Evolutionary conservation across 805 yeast genomes (phyloP), one percentile per base, ranked within the genome.

Genomic region (Deakozyma indianensis): DNA sequence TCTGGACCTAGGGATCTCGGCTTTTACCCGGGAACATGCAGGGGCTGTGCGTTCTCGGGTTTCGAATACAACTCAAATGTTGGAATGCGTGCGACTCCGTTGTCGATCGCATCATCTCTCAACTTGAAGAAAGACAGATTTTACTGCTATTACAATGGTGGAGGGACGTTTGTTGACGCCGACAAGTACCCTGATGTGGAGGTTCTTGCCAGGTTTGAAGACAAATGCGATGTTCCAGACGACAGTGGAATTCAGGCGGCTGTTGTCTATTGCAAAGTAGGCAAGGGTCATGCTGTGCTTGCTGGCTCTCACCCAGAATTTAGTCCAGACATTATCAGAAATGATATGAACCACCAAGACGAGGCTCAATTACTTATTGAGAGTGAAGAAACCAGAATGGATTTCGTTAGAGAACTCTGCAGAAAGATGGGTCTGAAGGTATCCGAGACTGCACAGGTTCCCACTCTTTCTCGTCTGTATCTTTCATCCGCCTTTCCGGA

Each of bases 281-380:
- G 94, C 1, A 65, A 72, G 32, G 98, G 98, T 2, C 65, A 64
- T 29, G 95, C 80, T 0, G 62, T 92, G 7, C 68, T 92, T 11
- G 70, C 82, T 14, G 97, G 97, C 0, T 74, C 85, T 0, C 98
- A 92, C 62, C 95, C 96, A 0, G 99, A 92, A 61, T 87, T 79
- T 57, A 80, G 86, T 0, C 58, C 62, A 15, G 64, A 72, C 15
- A 53, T 78, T 50, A 63, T 73, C 49, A 62, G 62, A 0, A 48
- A 47, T 42, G 61, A 50, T 41, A 58, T 65, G 16, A 62, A 64
- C 43, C 50, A 54, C 4, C 46, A 53, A 0, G 64, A 77, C 2
- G 60, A 75, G 38, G 18, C 18, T 2, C 54, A 64, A 2, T 58
- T 55, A 0, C 60, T 87, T 23, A 57, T 58, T 20, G 59, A 60